Evolutionary conservation across 345 rosid genomes (phyloP), one percentile per base, ranked within the genome.

Genomic region (Citrus sp.): DNA sequence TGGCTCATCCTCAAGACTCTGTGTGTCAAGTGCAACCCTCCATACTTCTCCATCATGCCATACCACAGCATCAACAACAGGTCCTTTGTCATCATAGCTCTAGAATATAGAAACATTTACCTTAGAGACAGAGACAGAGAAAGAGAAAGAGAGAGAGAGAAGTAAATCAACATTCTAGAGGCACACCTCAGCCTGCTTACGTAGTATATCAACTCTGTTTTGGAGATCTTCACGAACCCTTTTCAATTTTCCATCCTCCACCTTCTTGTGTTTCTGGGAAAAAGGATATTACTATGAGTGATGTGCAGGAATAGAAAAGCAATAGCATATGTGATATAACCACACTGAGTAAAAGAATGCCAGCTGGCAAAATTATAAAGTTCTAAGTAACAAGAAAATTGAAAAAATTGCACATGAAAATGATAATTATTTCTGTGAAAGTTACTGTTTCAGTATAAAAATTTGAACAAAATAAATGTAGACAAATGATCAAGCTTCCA

Each of bases 11-110:
- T 90, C 98, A 65, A 96, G 89, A 82, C 86, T 92, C 78, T 90
- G 99, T 9, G 98, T 94, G 81, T 96, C 99, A 81, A 96, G 92
- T 70, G 98, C 98, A 82, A 80, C 98, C 87, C 98, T 90, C 98
- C 99, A 96, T 54, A 90, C 84, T 80, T 92, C 95, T 65, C 98
- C 99, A 80, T 96, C 98, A 83, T 96, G 88, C 99, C 99, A 96
- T 55, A 92, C 98, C 82, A 92, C 94, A 86, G 97, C 97, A 78
- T 96, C 99, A 77, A 96, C 89, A 71, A 90, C 83, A 84, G 98
- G 98, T 70, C 99, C 99, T 85, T 89, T 92, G 86, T 96, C 99
- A 84, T 94, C 94, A 82, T 90, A 92, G 83, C 80, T 87, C 98
- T 96, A 78, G 66, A 75, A 82, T 54, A 68, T 70, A 70, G 51